phyloP scores from a whole-genome alignment of 768 basidiomycete genomes.

The Cystofilobasidium macerans region DNA sequence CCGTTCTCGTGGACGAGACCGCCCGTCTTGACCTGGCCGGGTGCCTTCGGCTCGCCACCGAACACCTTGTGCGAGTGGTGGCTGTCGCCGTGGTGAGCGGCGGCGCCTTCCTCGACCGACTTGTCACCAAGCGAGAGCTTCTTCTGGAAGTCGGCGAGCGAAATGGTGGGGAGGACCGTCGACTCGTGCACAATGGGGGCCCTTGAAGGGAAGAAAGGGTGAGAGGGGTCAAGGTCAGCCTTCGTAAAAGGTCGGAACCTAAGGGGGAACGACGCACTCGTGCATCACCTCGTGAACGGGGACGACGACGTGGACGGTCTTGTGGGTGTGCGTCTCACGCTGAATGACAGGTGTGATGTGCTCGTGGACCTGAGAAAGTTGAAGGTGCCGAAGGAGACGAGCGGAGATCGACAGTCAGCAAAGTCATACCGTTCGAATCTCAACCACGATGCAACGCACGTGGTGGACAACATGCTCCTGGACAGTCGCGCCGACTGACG shows the following conservation, averaged over 20 bases:
- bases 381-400: no score
- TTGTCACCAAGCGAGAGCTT: no score
- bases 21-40: no score
- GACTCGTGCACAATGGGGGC: constrained; percentile 30
- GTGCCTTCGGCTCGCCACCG: no score
- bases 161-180: constrained; percentile 22
- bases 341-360: constrained; percentile 39
- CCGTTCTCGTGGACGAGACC: no score
- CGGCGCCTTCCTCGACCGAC: no score
- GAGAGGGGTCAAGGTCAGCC: no score
- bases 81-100: constrained; percentile 1
- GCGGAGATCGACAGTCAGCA: constrained; percentile 25
- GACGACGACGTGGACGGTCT: constrained; percentile 38
- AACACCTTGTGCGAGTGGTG: neutral
- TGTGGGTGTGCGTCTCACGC: constrained; percentile 39
- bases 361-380: constrained; percentile 32
- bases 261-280: no score
- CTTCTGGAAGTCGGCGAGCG: constrained; percentile 14
- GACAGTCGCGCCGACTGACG: constrained; percentile 29
- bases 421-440: neutral
- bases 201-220: no score
- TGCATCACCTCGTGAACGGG: constrained; percentile 39
- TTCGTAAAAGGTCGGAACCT: no score
- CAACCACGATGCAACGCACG: constrained; percentile 26
- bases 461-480: constrained; percentile 40